Evolutionary conservation across 305 asterid genomes (phyloP), one percentile per base, ranked within the genome.

Genomic region (Rubia balearica): DNA sequence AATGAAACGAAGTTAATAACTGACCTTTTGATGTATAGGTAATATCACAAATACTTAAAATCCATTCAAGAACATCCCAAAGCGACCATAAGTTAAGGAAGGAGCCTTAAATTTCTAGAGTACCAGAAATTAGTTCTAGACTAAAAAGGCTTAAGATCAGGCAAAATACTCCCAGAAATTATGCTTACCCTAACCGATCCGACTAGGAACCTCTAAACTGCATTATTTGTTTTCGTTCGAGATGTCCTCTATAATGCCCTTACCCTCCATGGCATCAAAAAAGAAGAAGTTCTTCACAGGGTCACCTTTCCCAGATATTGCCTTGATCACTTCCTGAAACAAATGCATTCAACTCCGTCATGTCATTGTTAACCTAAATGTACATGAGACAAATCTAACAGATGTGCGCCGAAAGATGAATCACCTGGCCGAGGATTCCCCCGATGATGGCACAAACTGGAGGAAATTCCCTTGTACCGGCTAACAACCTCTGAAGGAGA

Each of bases 381-480:
- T 19, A 21, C 38, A 55, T 14, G 3, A 60, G 42, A 33, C 33
- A 21, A 60, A 22, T 51, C n/a, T 21, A 40, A 76, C 42, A 22
- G 22, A 8, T 61, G 7, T 40, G 40, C 59, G 38, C 59, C 12
- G 19, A 5, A 5, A 65, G 16, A 48, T 71, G 24, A 57, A 88
- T 63, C 48, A 84, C 98, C 97, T 94, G 99, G 30, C 99, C 99
- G 14, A 90, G 98, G 77, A 94, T 84, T 74, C 98, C 99, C 24
- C 98, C 99, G 11, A 91, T 53, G 65, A 94, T 74, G 43, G 98
- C 98, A 80, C 96, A 89, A 43, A 90, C 98, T 0, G 98, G 99
- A 57, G 99, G 98, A 71, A 94, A 90, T 78, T 94, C 99, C 59
- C 62, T 78, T 75, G 78, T 74, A 61, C 95, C 87, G 68, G 85